Conservation (phyloP, 805 yeast species). For the Candida sphagnicola region DNA sequence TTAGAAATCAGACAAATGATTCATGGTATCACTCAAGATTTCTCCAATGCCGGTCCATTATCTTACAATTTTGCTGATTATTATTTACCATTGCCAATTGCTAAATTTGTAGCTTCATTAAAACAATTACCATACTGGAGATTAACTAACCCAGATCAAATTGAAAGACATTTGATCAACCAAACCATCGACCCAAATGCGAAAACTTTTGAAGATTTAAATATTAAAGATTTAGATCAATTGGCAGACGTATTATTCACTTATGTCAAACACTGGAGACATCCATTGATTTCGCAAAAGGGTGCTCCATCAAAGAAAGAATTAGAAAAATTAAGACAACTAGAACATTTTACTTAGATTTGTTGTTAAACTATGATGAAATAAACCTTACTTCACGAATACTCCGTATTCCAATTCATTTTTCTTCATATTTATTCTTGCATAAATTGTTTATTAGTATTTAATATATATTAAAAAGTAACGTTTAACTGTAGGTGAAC, state of each 20-base stretch:
- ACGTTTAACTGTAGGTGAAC: too few relatives aligned
- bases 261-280: constrained; percentile 47
- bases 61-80: constrained; percentile 41
- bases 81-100: constrained; percentile 40
- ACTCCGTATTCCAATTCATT: too few relatives aligned
- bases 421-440: constrained; percentile 2
- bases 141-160: constrained; percentile 64
- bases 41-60: constrained; percentile 42
- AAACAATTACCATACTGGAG: constrained; percentile 43
- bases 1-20: constrained; percentile 68
- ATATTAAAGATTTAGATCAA: constrained; percentile 44
- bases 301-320: constrained; percentile 40
- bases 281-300: constrained; percentile 45
- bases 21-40: constrained; percentile 54
- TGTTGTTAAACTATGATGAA: too few relatives aligned
- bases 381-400: too few relatives aligned
- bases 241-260: constrained; percentile 44
- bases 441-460: constrained; percentile 3
- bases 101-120: constrained; percentile 42
- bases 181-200: constrained; percentile 62
- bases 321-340: constrained; percentile 39
- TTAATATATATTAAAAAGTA: background rate
- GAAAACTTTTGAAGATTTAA: constrained; percentile 65
- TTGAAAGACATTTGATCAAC: constrained; percentile 67
- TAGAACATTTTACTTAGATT: constrained; percentile 37